These are phyloP conservation scores for Alternaria gaisen DNA, from an alignment of 2,329 filamentous ascomycete species.

Conservation along the genomic window DNA sequence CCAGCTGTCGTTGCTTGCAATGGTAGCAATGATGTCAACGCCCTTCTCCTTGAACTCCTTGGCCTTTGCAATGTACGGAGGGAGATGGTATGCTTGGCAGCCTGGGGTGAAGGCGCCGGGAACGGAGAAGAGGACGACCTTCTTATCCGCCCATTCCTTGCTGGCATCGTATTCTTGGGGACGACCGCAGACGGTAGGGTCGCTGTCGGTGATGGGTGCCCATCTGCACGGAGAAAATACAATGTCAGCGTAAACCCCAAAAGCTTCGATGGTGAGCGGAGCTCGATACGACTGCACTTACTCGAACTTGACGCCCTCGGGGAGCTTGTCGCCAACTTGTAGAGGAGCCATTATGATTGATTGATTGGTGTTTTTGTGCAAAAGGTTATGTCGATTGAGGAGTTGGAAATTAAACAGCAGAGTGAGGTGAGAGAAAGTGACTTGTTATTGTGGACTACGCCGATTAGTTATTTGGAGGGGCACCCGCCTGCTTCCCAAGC, in stretches of 20 bases:
- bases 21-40: conserved; percentile 81
- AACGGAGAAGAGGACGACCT: conserved; percentile 74
- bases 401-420: neutral
- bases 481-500: conserved; percentile 22
- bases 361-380: conserved; percentile 11
- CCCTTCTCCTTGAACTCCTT: conserved; percentile 77
- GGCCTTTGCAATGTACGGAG: conserved; percentile 81
- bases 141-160: conserved; percentile 76
- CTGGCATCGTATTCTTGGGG: conserved; percentile 81
- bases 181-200: conserved; percentile 78
- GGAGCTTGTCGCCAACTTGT: conserved; percentile 84
- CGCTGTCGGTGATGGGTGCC: conserved; percentile 77
- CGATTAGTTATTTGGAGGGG: conserved; percentile 18
- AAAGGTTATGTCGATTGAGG: neutral
- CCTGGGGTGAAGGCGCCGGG: conserved; percentile 86
- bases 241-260: conserved; percentile 1
- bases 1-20: conserved; percentile 84
- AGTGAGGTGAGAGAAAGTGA: neutral
- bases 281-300: conserved; percentile 52
- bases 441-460: neutral
- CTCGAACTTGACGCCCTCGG: conserved; percentile 79
- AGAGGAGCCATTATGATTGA: conserved; percentile 67
- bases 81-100: conserved; percentile 82
- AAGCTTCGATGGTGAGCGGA: neutral
- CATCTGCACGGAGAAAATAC: conserved; percentile 61